A percentile compares a stretch with the other conserved stretches of the same genome.
These are phyloP conservation scores for Ilyonectria sp. DNA, from an alignment of 2,329 filamentous ascomycete species.

Conservation along the genomic window DNA sequence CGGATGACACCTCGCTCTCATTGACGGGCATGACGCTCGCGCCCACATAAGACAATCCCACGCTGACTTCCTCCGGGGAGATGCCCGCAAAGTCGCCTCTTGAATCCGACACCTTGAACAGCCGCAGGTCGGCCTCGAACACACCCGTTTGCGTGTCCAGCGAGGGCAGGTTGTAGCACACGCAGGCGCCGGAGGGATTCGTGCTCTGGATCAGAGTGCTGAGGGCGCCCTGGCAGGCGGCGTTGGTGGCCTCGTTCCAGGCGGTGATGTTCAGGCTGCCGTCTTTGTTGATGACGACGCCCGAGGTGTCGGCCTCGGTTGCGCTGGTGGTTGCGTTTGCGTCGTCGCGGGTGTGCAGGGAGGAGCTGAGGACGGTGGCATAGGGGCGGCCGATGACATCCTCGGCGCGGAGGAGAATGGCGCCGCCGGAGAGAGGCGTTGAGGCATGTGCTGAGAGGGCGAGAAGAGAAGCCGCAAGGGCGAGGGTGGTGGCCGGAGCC, in stretches of 20 bases:
- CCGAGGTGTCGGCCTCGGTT: conserved; percentile 38
- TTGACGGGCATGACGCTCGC: conserved; percentile 57
- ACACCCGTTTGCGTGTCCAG: conserved; percentile 77
- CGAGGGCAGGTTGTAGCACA: conserved; percentile 86
- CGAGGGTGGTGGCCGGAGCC: conserved; percentile 40
- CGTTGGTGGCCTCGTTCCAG: conserved; percentile 70
- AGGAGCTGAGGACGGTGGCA: conserved; percentile 37
- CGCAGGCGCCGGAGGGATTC: conserved; percentile 83
- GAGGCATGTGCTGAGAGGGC: conserved; percentile 40
- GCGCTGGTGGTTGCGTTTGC: conserved; percentile 35
- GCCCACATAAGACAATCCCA: conserved; percentile 68
- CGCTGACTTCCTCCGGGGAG: conserved; percentile 66
- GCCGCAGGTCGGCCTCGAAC: conserved; percentile 83
- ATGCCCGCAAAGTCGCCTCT: conserved; percentile 68
- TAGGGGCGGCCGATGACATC: conserved; percentile 52
- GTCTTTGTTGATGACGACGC: conserved; percentile 57
- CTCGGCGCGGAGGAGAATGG: conserved; percentile 45
- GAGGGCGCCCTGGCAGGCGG: conserved; percentile 74
- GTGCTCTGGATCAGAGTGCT: conserved; percentile 68
- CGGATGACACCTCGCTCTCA: conserved; percentile 44
- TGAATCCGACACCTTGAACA: conserved; percentile 78
- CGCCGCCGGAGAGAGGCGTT: conserved; percentile 26
- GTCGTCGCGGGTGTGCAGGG: conserved; percentile 32
- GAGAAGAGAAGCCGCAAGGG: conserved; percentile 39
- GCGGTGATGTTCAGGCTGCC: conserved; percentile 67